Percentiles rank a stretch among this genome's conserved stretches.
Conservation (phyloP, 2,329 filamentous ascomycete species). For the Neocatenulostroma microsporum region DNA sequence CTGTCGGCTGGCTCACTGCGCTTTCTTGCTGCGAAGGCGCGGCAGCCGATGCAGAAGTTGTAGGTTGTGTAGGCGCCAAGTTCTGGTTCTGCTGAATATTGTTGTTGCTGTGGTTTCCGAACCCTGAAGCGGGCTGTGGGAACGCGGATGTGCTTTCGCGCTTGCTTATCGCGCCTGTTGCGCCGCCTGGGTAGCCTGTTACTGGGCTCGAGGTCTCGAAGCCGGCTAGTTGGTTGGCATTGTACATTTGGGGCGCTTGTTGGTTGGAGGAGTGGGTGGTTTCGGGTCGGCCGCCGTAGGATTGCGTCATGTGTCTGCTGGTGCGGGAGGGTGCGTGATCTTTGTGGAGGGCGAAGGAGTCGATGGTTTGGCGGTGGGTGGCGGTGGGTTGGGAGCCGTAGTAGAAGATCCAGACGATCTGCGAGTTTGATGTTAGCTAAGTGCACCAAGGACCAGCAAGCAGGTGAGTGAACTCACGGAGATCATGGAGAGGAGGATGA, state of each 20-base stretch:
- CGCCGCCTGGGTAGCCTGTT: conserved; percentile 54
- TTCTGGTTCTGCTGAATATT: too few relatives aligned
- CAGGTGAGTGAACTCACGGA: conserved; percentile 54
- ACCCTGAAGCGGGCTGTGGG: conserved; percentile 36
- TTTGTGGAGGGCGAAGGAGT: conserved; percentile 92
- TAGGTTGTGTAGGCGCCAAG: background rate
- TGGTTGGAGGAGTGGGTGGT: conserved; percentile 58
- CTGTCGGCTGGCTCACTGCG: conserved; percentile 52
- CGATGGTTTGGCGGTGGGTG: conserved; percentile 79
- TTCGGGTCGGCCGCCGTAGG: conserved; percentile 66
- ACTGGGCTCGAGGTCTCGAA: conserved; percentile 94
- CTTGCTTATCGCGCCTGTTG: conserved; percentile 44
- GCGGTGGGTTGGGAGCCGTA: conserved; percentile 89
- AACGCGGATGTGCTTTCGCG: conserved; percentile 52
- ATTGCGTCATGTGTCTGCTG: conserved; percentile 64
- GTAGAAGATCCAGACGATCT: conserved; percentile 99
- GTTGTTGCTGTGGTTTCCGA: conserved; percentile 4
- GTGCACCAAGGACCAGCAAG: background rate
- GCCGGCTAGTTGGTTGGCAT: conserved; percentile 84
- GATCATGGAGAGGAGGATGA: conserved; percentile 89
- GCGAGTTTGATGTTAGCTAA: conserved; percentile 18
- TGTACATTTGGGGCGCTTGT: conserved; percentile 86
- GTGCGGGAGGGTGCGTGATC: conserved; percentile 58
- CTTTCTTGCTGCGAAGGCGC: conserved; percentile 16
- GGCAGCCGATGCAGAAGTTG: conserved; percentile 5